Evolutionary conservation across 139 green algal genomes (phyloP).

Genomic region (Chlamydomonas sp.): DNA sequence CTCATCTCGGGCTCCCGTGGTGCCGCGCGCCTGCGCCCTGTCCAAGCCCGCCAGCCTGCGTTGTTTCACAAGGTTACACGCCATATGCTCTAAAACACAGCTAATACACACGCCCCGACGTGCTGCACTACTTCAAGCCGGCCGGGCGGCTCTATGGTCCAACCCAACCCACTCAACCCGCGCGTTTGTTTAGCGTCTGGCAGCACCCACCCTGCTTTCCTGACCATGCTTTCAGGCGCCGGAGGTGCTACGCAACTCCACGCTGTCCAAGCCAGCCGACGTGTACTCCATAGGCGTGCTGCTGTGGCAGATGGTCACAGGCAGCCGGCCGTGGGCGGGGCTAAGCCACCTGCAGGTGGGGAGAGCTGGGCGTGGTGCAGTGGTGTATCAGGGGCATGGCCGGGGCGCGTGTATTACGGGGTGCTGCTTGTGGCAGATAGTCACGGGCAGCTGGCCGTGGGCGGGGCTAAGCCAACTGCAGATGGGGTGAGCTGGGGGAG

Average conservation of each 20-base stretch:
- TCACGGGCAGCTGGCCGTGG: conserved; percentile 62
- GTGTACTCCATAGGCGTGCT: conserved; percentile 63
- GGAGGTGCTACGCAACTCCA: conserved; percentile 50
- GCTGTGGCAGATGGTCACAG: conserved; percentile 70
- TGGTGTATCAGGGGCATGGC: too few relatives aligned
- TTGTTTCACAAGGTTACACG: too few relatives aligned
- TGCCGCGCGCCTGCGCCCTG: not conserved
- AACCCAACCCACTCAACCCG: too few relatives aligned
- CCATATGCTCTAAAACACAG: too few relatives aligned
- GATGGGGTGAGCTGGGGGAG: not conserved
- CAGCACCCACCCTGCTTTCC: too few relatives aligned
- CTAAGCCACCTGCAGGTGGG: conserved; percentile 50
- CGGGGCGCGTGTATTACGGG: conserved; percentile 56
- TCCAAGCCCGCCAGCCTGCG: not conserved
- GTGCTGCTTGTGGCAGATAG: conserved; percentile 72
- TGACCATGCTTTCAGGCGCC: conserved; percentile 14
- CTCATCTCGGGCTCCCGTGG: not conserved
- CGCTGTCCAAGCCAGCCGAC: conserved; percentile 46
- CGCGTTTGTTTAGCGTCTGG: too few relatives aligned
- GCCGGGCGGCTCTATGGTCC: too few relatives aligned
- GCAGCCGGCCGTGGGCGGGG: conserved; percentile 62
- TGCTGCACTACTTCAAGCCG: too few relatives aligned
- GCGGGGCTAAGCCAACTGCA: conserved; percentile 59
- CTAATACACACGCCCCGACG: too few relatives aligned
- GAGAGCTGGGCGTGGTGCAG: too few relatives aligned